Evolutionary conservation across 2,329 filamentous ascomycete genomes (phyloP).

Genomic region (Gnomoniopsis sp.): DNA sequence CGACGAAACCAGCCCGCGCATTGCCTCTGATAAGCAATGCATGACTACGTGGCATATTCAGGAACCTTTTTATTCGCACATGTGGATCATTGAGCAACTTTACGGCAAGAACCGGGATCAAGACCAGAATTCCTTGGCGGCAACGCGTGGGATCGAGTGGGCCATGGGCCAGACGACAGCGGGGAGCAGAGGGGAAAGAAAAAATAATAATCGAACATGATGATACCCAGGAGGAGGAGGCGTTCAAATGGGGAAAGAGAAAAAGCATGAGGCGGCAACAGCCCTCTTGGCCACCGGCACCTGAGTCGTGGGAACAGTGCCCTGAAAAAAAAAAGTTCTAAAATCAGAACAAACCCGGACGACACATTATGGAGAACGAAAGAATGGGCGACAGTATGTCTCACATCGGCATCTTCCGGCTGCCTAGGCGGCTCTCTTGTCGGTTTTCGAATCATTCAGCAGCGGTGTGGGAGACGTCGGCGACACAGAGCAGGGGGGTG

Average conservation of each 20-base stretch:
- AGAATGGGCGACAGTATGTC: neutral
- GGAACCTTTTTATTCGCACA: too few relatives aligned
- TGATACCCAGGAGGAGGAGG: neutral
- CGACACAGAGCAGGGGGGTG: neutral
- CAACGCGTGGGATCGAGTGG: neutral
- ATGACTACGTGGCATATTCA: neutral
- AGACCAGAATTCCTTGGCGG: neutral
- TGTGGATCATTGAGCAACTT: too few relatives aligned
- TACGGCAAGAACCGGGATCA: neutral
- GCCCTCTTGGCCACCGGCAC: too few relatives aligned
- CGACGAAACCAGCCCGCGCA: conserved; percentile 27
- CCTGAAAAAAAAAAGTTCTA: too few relatives aligned
- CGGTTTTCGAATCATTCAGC: neutral
- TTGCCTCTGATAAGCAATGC: conserved; percentile 16
- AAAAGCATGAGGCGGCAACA: neutral
- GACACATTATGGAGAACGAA: too few relatives aligned
- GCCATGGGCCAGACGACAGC: neutral
- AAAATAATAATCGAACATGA: neutral
- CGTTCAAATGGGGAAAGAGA: neutral
- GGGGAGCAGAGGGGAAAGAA: neutral
- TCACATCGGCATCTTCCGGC: neutral
- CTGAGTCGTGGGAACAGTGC: too few relatives aligned
- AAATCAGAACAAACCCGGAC: too few relatives aligned
- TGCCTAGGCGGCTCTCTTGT: neutral
- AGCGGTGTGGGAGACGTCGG: conserved; percentile 10